Evolutionary conservation across 2,329 filamentous ascomycete species (phyloP).

Genomic region (Alternaria arbusti): DNA sequence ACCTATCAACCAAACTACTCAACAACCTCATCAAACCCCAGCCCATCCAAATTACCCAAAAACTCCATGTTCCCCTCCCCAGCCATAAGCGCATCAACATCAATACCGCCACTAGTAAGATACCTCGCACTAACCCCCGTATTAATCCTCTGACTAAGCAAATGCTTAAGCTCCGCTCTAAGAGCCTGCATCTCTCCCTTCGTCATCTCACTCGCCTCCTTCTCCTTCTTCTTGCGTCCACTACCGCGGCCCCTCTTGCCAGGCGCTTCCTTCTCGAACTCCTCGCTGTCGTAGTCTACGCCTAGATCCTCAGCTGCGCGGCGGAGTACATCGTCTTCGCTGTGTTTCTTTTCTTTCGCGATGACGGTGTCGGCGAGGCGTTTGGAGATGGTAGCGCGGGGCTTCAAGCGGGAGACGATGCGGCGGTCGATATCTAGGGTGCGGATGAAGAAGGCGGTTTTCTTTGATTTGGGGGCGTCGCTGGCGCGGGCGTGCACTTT

Average conservation of each 20-base stretch:
- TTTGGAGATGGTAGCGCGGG: constrained; percentile 81
- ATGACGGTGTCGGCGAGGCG: constrained; percentile 80
- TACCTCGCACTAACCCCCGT: constrained; percentile 88
- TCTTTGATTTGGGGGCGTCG: constrained; percentile 56
- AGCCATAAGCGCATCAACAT: constrained; percentile 76
- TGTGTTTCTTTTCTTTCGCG: constrained; percentile 85
- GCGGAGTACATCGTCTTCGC: constrained; percentile 84
- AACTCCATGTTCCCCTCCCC: constrained; percentile 67
- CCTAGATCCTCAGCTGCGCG: constrained; percentile 89
- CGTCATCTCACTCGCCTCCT: constrained; percentile 68
- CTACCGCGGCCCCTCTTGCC: constrained; percentile 69
- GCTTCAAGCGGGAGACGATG: constrained; percentile 76
- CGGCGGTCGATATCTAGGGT: constrained; percentile 84
- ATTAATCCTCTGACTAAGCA: constrained; percentile 79
- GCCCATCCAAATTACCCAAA: constrained; percentile 62
- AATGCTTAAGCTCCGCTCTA: constrained; percentile 72
- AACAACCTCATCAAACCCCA: constrained; percentile 47
- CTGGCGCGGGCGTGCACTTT: constrained; percentile 77
- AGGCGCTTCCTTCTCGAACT: constrained; percentile 68
- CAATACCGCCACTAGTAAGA: constrained; percentile 81
- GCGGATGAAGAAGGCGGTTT: constrained; percentile 71
- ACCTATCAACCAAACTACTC: no score
- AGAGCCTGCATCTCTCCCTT: constrained; percentile 77
- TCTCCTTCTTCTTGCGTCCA: constrained; percentile 76
- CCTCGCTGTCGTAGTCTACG: constrained; percentile 90